Evolutionary conservation across 805 yeast species (phyloP).

Genomic region (Kodamaea lidongshanica): DNA sequence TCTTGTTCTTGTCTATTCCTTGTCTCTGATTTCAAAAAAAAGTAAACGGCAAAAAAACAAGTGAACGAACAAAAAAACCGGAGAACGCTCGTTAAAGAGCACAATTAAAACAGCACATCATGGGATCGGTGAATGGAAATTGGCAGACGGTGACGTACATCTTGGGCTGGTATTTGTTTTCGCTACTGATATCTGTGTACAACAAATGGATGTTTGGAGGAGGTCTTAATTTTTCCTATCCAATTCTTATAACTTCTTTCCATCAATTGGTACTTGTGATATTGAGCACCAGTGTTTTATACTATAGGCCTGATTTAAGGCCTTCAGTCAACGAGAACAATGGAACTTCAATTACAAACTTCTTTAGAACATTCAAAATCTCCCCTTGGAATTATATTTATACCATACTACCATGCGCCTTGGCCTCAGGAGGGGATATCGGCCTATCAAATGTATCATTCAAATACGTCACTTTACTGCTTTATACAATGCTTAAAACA

Average conservation of each 20-base stretch:
- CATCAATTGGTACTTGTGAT: constrained; percentile 71
- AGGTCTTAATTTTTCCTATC: constrained; percentile 73
- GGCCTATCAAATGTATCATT: constrained; percentile 87
- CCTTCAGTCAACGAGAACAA: constrained; percentile 21
- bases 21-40: too few relatives aligned
- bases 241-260: constrained; percentile 74
- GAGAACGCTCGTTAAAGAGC: too few relatives aligned
- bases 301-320: constrained; percentile 43
- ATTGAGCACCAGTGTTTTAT: constrained; percentile 44
- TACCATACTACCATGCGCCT: constrained; percentile 73
- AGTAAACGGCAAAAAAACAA: too few relatives aligned
- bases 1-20: too few relatives aligned
- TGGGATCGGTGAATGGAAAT: too few relatives aligned
- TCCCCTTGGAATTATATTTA: constrained; percentile 30
- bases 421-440: constrained; percentile 88
- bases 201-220: constrained; percentile 96
- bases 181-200: constrained; percentile 67
- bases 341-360: constrained; percentile 10
- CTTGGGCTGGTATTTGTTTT: constrained; percentile 64
- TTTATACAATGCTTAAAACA: constrained; percentile 91
- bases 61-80: too few relatives aligned
- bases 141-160: constrained; percentile 21
- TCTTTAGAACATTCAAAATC: constrained; percentile 18
- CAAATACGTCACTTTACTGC: constrained; percentile 68
- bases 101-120: too few relatives aligned